Base-by-base conservation (phyloP, 23 red algal genomes). In the Agarophyton chilense region DNA sequence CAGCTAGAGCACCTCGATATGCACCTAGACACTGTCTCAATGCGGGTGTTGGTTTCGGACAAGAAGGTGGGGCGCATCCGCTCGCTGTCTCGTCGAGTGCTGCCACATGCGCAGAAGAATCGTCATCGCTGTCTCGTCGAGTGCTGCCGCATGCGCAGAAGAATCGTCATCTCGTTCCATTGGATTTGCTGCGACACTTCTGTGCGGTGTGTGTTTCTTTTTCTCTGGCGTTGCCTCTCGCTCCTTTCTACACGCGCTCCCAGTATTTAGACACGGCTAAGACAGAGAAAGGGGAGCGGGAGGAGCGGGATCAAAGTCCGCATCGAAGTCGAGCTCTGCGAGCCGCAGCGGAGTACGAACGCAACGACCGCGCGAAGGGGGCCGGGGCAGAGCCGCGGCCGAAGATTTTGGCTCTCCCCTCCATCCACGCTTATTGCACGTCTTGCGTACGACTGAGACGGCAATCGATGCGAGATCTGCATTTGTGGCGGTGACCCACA, bases 221-320 rank as follows among this genome's bases (percentile, higher is more conserved):
- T 7, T 46, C 3, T 10, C 72, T 78, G 9, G 72, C 72, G 38
- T 40, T 78, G 21, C 44, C 44, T 11, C 36, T 78, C 38, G 43
- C 36, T 14, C 76, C 1, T 16, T 80, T 80, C 76, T 80, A 80
- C 76, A 57, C 47, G 6, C 47, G 76, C 9, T 52, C 76, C 2
- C 10, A 56, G 22, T 80, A 80, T 57, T 54, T 45, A 43, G 76
- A 80, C 76, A 12, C 56, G 21, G n/a, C 76, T 29, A 17, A 14
- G 51, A 5, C n/a, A n/a, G n/a, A n/a, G n/a, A n/a, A n/a, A n/a
- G n/a, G n/a, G n/a, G n/a, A n/a, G n/a, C 51, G 2, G 51, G 51
- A 5, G 7, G 4, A 54, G n/a, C 6, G 51, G 17, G 51, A 54
- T 13, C 4, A 54, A 54, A 21, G 17, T 54, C 13, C 3, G 51